These are phyloP conservation scores for Ganoderma multipileum DNA, from an alignment of 1,284 basidiomycete genomes.

Conservation along the genomic window DNA sequence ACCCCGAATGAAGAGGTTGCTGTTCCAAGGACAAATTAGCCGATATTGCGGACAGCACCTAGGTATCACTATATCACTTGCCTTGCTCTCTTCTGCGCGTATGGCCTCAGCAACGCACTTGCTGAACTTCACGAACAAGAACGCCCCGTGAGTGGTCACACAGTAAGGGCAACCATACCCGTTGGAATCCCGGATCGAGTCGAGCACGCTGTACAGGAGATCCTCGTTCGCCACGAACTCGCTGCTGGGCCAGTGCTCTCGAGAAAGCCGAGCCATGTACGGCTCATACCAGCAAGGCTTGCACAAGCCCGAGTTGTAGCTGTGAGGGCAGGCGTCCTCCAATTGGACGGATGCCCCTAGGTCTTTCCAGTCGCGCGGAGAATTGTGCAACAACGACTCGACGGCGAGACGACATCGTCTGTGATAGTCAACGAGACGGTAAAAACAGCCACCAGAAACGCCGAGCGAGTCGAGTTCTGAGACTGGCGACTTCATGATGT, in stretches of 20 bases:
- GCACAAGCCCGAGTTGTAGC: not conserved
- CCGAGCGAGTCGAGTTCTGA: slow-evolving; percentile 16
- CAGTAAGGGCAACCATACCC: slow-evolving; percentile 9
- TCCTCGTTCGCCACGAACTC: not conserved
- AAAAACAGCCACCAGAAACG: slow-evolving; percentile 22
- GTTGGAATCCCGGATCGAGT: slow-evolving; percentile 1
- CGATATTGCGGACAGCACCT: not conserved
- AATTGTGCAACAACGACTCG: slow-evolving; percentile 6
- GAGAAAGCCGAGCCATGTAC: slow-evolving; percentile 13
- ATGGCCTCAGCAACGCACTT: slow-evolving; percentile 16
- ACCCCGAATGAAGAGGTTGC: not conserved
- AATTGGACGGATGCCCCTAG: slow-evolving; percentile 8
- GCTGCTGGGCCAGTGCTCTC: slow-evolving; percentile 13
- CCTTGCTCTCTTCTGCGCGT: slow-evolving; percentile 12
- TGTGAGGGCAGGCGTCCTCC: slow-evolving; percentile 1
- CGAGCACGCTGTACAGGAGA: slow-evolving; percentile 7
- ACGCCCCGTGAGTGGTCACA: slow-evolving; percentile 1
- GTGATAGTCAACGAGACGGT: slow-evolving; percentile 27
- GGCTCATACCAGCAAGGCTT: slow-evolving; percentile 17
- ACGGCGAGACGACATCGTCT: slow-evolving; percentile 16
- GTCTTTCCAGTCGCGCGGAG: slow-evolving; percentile 11
- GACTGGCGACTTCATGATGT: slow-evolving; percentile 2
- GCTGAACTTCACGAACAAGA: slow-evolving; percentile 15
- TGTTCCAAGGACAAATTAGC: not conserved
- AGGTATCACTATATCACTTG: slow-evolving; percentile 1